phyloP scores from a whole-genome alignment of 805 yeast genomes.

The Lachancea quebecensis region DNA sequence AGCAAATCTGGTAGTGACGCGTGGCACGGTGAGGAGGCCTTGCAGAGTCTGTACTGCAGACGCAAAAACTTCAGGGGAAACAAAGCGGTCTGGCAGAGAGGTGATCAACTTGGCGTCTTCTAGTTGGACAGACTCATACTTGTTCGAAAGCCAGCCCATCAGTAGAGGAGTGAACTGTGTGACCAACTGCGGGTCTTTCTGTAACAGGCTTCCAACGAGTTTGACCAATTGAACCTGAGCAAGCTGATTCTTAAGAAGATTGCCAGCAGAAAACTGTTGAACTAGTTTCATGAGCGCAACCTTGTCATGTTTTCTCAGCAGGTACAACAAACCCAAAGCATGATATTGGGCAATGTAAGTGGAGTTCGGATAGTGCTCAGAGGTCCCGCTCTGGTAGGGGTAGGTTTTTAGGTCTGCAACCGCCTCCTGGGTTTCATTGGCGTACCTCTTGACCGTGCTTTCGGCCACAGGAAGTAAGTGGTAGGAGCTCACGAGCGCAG shows the following conservation, averaged over 20 bases:
- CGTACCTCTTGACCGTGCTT: conserved; percentile 88
- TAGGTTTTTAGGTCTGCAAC: conserved; percentile 41
- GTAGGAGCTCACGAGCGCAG: conserved; percentile 90
- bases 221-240: conserved; percentile 83
- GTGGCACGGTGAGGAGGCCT: conserved; percentile 73
- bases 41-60: conserved; percentile 70
- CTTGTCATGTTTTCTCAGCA: conserved; percentile 81
- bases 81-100: conserved; percentile 43
- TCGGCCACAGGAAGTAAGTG: conserved; percentile 84
- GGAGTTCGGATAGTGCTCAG: conserved; percentile 53
- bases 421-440: conserved; percentile 92
- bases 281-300: conserved; percentile 91
- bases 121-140: conserved; percentile 81
- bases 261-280: conserved; percentile 60
- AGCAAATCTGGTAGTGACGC: conserved; percentile 84
- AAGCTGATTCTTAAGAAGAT: conserved; percentile 65
- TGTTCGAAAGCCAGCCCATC: conserved; percentile 65
- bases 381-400: conserved; percentile 33
- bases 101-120: conserved; percentile 71
- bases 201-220: conserved; percentile 63
- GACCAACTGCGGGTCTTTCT: conserved; percentile 62
- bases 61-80: conserved; percentile 58
- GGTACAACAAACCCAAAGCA: conserved; percentile 85
- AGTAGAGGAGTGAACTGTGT: conserved; percentile 44
- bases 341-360: conserved; percentile 89